These are phyloP conservation scores for Nothophytophthora sp. DNA, from an alignment of 352 stramenopile species.

Conservation along the genomic window DNA sequence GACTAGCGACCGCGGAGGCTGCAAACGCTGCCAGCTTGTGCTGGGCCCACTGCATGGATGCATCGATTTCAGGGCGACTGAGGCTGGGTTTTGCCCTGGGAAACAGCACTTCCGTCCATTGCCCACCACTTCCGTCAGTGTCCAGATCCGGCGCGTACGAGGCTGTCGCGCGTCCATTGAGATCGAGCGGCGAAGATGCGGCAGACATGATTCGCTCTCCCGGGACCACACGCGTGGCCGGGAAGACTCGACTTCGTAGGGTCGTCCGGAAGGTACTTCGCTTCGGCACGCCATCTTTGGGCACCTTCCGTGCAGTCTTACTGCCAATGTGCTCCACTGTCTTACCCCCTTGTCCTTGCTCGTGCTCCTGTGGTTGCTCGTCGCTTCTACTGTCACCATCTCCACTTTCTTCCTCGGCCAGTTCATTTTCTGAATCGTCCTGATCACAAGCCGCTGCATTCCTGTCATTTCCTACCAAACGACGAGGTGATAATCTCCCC, in stretches of 20 bases:
- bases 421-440: too few species aligned
- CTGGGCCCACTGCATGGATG: constrained; percentile 33
- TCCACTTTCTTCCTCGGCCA: too few species aligned
- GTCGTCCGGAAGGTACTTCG: constrained; percentile 35
- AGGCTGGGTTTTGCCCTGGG: constrained; percentile 33
- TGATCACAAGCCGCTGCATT: too few species aligned
- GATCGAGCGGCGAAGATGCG: constrained; percentile 40
- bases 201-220: constrained; percentile 30
- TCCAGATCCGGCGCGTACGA: neutral
- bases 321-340: too few species aligned
- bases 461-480: too few species aligned
- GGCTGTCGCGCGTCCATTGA: neutral
- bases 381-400: neutral
- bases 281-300: neutral
- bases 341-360: too few species aligned
- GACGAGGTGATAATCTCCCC: neutral
- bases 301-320: too few species aligned
- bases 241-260: constrained; percentile 38
- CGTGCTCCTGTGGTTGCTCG: too few species aligned
- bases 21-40: constrained; percentile 13
- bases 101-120: constrained; percentile 46
- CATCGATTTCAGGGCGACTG: constrained; percentile 26
- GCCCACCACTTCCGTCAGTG: constrained; percentile 17
- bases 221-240: constrained; percentile 31
- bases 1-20: neutral